Base-by-base conservation (phyloP, 306 rosid species). In the Lathyrus tuberosus region DNA sequence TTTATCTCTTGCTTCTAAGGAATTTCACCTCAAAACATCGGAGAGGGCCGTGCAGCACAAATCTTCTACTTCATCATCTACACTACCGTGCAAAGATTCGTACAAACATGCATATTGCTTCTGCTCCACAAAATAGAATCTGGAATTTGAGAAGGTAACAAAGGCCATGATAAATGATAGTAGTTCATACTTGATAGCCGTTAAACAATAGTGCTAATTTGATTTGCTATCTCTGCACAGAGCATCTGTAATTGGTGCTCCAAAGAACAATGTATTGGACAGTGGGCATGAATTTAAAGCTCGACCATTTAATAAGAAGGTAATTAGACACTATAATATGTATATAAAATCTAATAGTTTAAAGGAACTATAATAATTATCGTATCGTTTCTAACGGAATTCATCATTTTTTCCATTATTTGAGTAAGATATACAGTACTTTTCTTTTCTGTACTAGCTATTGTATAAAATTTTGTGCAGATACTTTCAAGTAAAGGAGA, bases 21-120 rank as follows among this genome's bases (percentile, higher is more conserved):
- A n/a, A n/a, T n/a, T n/a, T n/a, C n/a, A n/a, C n/a, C n/a, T n/a
- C n/a, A n/a, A n/a, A n/a, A 91, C 96, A 17, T 79, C 48, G 61
- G 91, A 87, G 80, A 95, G 99, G 84, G 99, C 97, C 66, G 83
- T 74, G 87, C 97, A 89, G 57, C 86, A 87, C 68, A 38, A 83
- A 24, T 81, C 84, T 37, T 71, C 85, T 60, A 74, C 86, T 80
- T 80, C 91, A 60, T 82, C 88, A 62, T 83, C 88, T 28, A 85
- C 85, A 8, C 81, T 83, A 71, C 76, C 38, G 42, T 82, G 82
- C 80, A 82, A 63, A 63, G 84, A 83, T 28, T 76, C 68, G 80
- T 85, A 84, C 44, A 91, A 86, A 75, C 75, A 33, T 51, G n/a
- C 67, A n/a, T 57, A 59, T 49, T 49, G 73, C 76, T 72, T 61